Conservation (phyloP, 306 rosid genomes). For the Sicyos baderoa region DNA sequence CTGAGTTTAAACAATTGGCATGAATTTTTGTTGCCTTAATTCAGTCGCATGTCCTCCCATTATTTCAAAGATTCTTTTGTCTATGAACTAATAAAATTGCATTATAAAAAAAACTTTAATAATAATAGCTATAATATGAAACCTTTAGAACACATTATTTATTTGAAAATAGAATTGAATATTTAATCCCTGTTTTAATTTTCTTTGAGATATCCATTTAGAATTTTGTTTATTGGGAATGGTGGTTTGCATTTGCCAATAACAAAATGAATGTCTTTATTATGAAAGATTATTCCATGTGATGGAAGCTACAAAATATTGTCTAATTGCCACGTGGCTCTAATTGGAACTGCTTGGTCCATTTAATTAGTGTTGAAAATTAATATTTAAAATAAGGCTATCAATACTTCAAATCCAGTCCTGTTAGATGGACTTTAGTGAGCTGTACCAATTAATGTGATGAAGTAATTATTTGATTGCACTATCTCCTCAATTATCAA, state of each 20-base stretch:
- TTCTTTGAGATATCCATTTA: not conserved
- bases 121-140: not conserved
- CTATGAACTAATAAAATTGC: not conserved
- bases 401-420: not conserved
- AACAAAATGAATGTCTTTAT: not conserved
- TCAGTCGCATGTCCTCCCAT: not conserved
- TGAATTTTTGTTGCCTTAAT: not conserved
- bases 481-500: not conserved
- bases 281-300: conserved; percentile 6
- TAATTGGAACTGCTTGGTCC: not conserved
- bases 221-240: not conserved
- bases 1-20: no score
- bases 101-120: not conserved
- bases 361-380: not conserved
- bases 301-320: not conserved
- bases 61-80: not conserved
- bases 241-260: not conserved
- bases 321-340: not conserved
- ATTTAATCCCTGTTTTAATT: not conserved
- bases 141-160: not conserved
- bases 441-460: conserved; percentile 6
- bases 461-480: not conserved
- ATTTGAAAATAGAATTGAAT: not conserved
- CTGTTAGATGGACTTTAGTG: conserved; percentile 10
- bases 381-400: not conserved